Evolutionary conservation across 2,329 filamentous ascomycete species (phyloP).

Genomic region (Macrophomina tecta): DNA sequence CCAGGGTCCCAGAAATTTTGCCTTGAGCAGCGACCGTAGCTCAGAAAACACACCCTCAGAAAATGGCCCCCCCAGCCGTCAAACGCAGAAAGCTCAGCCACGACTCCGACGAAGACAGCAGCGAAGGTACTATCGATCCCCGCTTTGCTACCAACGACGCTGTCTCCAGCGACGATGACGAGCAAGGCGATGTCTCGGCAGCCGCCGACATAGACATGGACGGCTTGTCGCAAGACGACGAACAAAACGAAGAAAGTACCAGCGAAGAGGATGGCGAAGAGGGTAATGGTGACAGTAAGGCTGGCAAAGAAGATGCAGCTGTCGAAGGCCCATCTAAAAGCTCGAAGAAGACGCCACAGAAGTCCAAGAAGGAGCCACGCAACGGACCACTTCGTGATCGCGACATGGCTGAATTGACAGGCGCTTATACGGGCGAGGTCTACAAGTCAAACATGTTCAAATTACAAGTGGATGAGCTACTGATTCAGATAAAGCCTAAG

Average conservation of each 20-base stretch:
- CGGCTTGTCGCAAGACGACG: constrained; percentile 31
- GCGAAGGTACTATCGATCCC: constrained; percentile 33
- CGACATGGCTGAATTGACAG: constrained; percentile 34
- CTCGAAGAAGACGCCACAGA: constrained; percentile 29
- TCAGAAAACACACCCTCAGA: constrained; percentile 17
- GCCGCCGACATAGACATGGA: constrained; percentile 31
- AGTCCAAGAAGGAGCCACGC: constrained; percentile 21
- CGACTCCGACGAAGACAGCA: constrained; percentile 38
- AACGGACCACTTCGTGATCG: constrained; percentile 16
- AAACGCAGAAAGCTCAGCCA: constrained; percentile 57
- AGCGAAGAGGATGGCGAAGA: not conserved
- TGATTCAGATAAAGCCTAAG: constrained; percentile 62
- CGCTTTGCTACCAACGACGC: constrained; percentile 4
- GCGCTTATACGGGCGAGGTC: constrained; percentile 58
- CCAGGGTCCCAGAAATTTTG: constrained; percentile 28
- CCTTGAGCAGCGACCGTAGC: not conserved
- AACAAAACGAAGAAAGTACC: too few species aligned
- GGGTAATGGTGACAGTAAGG: not conserved
- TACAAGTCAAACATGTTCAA: constrained; percentile 73
- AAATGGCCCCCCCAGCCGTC: constrained; percentile 43
- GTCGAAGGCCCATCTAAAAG: constrained; percentile 7
- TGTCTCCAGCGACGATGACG: constrained; percentile 28
- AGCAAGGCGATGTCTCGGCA: constrained; percentile 19
- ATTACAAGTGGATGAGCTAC: constrained; percentile 68
- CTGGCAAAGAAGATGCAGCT: constrained; percentile 21